phyloP scores from a whole-genome alignment of 371 early-diverging fungal species.

The Mortierella sp. region DNA sequence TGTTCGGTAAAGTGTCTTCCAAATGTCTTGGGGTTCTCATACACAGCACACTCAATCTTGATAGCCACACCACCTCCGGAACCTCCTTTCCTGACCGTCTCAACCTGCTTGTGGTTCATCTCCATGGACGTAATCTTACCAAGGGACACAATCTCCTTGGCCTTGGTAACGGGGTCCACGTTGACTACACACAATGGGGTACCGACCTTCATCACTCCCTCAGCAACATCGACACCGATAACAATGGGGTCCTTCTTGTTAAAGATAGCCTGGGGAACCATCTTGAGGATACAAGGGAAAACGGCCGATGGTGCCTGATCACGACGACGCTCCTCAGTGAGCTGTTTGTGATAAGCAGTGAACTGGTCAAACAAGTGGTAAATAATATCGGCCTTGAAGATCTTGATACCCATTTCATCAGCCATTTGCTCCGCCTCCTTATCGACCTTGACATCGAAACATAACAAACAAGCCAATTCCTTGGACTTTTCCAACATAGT shows the following conservation, averaged over 20 bases:
- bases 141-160: conserved; percentile 76
- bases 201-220: conserved; percentile 93
- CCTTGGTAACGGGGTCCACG: conserved; percentile 79
- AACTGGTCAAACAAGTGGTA: conserved; percentile 99
- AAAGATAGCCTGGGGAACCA: conserved; percentile 96
- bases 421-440: conserved; percentile 97
- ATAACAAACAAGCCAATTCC: conserved; percentile 94
- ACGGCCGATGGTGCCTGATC: conserved; percentile 92
- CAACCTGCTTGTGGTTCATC: conserved; percentile 92
- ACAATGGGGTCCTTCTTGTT: conserved; percentile 98
- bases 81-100: conserved; percentile 87
- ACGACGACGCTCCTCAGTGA: conserved; percentile 80
- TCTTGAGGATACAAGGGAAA: conserved; percentile 96
- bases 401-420: conserved; percentile 90
- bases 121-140: conserved; percentile 98
- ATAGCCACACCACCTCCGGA: conserved; percentile 94
- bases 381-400: conserved; percentile 99
- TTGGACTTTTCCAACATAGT: conserved; percentile 94
- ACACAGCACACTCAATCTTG: conserved; percentile 92
- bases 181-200: conserved; percentile 97
- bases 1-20: conserved; percentile 97
- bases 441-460: conserved; percentile 99
- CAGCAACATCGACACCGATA: conserved; percentile 97
- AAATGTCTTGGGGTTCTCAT: conserved; percentile 91
- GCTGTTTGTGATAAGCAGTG: conserved; percentile 78